Conservation (phyloP, 179 eudicot genomes). For the Spergularia azorica region DNA sequence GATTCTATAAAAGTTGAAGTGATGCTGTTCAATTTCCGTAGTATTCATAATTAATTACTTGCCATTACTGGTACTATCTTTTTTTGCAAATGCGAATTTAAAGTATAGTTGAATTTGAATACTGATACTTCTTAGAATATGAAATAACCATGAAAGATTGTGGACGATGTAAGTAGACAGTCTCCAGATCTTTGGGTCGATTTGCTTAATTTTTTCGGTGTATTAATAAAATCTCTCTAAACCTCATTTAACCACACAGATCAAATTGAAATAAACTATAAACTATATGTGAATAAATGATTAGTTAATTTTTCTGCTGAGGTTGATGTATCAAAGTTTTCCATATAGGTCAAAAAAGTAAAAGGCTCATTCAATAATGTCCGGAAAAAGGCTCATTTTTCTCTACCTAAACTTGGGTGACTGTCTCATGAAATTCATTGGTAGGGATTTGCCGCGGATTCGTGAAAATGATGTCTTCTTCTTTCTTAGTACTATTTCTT, state of each 20-base stretch:
- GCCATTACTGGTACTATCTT: neutral
- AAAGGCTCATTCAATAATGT: slow-evolving; percentile 11
- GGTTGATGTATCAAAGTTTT: neutral
- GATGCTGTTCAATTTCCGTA: too few relatives aligned
- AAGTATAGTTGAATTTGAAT: too few relatives aligned
- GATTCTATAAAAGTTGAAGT: neutral
- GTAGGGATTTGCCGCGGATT: slow-evolving; percentile 21
- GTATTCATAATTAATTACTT: too few relatives aligned
- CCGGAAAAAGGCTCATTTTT: neutral
- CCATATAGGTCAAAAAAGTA: slow-evolving; percentile 14
- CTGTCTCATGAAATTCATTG: slow-evolving; percentile 21
- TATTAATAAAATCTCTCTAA: too few relatives aligned
- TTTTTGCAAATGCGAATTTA: neutral
- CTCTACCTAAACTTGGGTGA: slow-evolving; percentile 23
- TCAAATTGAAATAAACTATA: neutral
- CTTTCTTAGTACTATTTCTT: neutral
- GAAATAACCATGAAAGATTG: slow-evolving; percentile 1
- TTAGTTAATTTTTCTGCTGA: slow-evolving; percentile 20
- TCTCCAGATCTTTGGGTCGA: slow-evolving; percentile 11
- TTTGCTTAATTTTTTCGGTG: neutral
- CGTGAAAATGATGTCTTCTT: slow-evolving; percentile 21
- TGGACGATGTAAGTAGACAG: slow-evolving; percentile 11
- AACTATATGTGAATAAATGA: neutral
- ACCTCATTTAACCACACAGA: too few relatives aligned
- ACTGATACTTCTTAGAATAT: neutral